Evolutionary conservation across 805 yeast genomes (phyloP).

Genomic region (Sugiyamaella marilandica): DNA sequence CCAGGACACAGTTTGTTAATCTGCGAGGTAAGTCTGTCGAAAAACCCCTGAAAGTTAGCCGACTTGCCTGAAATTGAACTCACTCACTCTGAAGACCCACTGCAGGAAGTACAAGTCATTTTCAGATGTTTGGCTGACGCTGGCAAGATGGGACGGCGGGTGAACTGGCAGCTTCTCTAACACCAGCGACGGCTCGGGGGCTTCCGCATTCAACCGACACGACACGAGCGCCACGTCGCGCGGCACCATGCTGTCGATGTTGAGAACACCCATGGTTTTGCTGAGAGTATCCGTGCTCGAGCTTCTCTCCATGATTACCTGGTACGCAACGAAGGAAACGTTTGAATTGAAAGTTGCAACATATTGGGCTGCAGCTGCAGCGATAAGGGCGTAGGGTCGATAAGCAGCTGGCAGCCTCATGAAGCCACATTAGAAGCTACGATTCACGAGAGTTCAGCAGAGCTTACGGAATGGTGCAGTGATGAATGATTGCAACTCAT

Average conservation of each 20-base stretch:
- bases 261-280: constrained; percentile 9
- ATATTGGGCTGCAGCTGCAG: background rate
- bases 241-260: background rate
- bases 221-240: constrained; percentile 15
- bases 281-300: constrained; percentile 16
- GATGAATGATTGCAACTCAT: background rate
- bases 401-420: background rate
- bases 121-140: constrained; percentile 9
- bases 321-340: background rate
- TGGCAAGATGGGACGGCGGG: constrained; percentile 14
- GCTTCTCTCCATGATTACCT: constrained; percentile 4
- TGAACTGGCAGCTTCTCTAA: constrained; percentile 18
- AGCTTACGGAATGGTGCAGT: background rate
- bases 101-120: constrained; percentile 21
- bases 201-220: constrained; percentile 17
- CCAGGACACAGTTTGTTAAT: constrained; percentile 13
- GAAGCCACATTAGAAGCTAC: background rate
- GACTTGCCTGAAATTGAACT: background rate
- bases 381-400: constrained; percentile 2
- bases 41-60: constrained; percentile 11
- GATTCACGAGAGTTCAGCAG: background rate
- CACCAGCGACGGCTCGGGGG: constrained; percentile 6
- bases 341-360: too few species aligned
- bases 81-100: constrained; percentile 20
- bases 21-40: constrained; percentile 11